Evolutionary conservation across 352 stramenopile species (phyloP), one percentile per base, ranked within the genome.

Genomic region (Globisporangium ultimum): DNA sequence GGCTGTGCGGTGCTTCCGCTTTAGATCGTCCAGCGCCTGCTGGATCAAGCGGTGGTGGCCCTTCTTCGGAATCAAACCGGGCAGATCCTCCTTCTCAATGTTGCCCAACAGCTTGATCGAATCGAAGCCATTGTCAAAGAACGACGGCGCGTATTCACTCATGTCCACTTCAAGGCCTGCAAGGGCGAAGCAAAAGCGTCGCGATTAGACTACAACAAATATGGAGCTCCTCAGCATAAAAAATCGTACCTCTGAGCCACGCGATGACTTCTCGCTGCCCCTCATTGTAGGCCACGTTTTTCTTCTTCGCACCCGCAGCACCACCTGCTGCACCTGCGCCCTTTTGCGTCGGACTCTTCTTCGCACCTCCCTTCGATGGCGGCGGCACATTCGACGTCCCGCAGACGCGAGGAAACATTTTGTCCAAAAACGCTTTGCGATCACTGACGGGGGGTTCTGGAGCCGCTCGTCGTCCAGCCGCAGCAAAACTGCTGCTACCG

Each of bases 81-180:
- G 78, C 32, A 95, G 51, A 52, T 95, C 86, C 1, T 67, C 67
- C 22, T 87, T 72, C 58, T 89, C 82, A 24, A 95, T 87, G 3
- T 77, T 83, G 50, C 77, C 86, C 11, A 95, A 66, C 22, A 93
- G 66, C 64, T 95, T 91, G 56, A 95, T 86, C 52, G 84, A 93
- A 56, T 95, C 86, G 48, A 95, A 95, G 1, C 86, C 84, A 53
- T 95, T 93, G 49, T 93, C 86, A 43, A 95, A 93, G 60, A 95
- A 93, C 24, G 84, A 74, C 14, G 72, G 69, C n/a, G 75, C 80
- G 58, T 95, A 95, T 50, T 86, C 71, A 28, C 82, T 92, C 86
- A 95, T 95, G 58, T 93, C 82, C 8, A 91, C 80, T 15, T 78
- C 79, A 15, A 95, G 65, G 2, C 70, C 64, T 63, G 67, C 53